Conservation (phyloP, 345 rosid species). For the Erysimum cheiranthoides region DNA sequence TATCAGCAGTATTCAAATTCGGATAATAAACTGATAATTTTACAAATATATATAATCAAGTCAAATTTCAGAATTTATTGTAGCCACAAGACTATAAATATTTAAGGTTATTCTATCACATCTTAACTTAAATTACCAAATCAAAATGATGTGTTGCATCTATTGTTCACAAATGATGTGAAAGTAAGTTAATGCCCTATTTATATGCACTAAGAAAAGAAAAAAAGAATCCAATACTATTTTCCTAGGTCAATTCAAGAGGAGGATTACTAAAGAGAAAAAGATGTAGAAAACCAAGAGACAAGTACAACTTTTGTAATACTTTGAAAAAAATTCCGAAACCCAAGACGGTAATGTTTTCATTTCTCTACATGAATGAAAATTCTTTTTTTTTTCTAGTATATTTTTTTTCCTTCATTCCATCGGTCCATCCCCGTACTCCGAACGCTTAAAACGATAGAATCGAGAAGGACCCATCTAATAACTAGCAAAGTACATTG, state of each 20-base stretch:
- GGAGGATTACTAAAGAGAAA: neutral
- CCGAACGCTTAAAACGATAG: constrained; percentile 18
- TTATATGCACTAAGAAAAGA: neutral
- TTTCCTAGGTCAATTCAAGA: neutral
- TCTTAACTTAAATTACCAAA: too few species aligned
- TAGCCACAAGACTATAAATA: too few species aligned
- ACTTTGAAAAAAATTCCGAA: neutral
- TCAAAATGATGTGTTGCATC: too few species aligned
- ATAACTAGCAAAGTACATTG: neutral
- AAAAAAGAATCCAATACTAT: neutral
- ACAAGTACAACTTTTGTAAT: constrained; percentile 10
- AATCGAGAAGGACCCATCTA: constrained; percentile 16
- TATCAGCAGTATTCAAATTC: too few species aligned
- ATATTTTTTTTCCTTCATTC: neutral
- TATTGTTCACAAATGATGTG: neutral
- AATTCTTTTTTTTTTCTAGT: neutral
- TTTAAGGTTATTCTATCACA: too few species aligned
- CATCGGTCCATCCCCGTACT: constrained; percentile 8
- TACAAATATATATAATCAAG: too few species aligned
- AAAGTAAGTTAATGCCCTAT: neutral
- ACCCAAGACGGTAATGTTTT: constrained; percentile 30
- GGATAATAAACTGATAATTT: too few species aligned
- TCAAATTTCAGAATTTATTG: too few species aligned
- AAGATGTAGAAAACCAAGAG: constrained; percentile 11
- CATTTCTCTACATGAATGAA: neutral